phyloP scores from a whole-genome alignment of 257 asterid genomes.

The Petrea volubilis region DNA sequence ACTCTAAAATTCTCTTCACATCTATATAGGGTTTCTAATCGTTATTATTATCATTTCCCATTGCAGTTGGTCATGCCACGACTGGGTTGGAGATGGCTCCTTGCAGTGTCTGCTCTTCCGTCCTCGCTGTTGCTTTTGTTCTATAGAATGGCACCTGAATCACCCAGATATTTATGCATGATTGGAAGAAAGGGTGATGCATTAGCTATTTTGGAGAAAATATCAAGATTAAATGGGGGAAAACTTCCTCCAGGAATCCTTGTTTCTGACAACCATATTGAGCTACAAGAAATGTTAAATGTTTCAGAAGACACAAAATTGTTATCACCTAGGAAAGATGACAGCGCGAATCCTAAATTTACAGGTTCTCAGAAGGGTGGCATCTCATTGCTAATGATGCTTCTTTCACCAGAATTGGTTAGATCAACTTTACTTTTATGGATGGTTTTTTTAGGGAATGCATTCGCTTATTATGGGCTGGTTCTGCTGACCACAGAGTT shows the following conservation, averaged over 20 bases:
- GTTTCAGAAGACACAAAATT: conserved; percentile 45
- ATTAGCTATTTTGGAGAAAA: conserved; percentile 43
- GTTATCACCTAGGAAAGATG: conserved; percentile 39
- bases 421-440: conserved; percentile 68
- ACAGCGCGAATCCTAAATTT: conserved; percentile 21
- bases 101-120: conserved; percentile 61
- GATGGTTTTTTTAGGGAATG: conserved; percentile 71
- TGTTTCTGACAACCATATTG: conserved; percentile 44
- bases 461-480: conserved; percentile 77
- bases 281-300: conserved; percentile 37
- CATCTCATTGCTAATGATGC: conserved; percentile 47
- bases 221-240: conserved; percentile 45
- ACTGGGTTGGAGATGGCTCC: conserved; percentile 72
- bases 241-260: conserved; percentile 62
- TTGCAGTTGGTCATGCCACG: conserved; percentile 60
- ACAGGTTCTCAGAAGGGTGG: conserved; percentile 27
- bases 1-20: background rate
- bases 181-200: conserved; percentile 51
- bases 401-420: conserved; percentile 64
- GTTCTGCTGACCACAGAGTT: conserved; percentile 78
- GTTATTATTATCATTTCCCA: background rate
- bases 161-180: conserved; percentile 61
- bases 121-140: conserved; percentile 52
- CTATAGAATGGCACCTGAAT: conserved; percentile 52
- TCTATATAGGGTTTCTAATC: background rate